A percentile compares a stretch with the other conserved stretches of the same genome.
Conservation (phyloP, 1,284 basidiomycete species). For the Melampsora americana region DNA sequence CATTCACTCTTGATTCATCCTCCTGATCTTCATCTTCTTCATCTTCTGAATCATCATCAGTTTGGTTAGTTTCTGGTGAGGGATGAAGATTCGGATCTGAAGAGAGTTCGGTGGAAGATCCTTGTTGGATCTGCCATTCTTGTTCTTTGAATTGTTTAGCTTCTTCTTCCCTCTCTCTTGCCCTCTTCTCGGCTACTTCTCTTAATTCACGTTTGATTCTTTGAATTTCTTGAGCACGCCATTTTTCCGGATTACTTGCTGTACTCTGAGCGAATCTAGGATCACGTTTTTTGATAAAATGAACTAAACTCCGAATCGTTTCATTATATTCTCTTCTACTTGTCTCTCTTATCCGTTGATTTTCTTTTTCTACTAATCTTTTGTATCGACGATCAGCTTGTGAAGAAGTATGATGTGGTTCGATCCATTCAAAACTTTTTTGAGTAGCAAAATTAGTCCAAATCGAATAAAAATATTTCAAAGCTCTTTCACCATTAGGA, state of each 20-base stretch:
- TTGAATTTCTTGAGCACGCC: conserved; percentile 41
- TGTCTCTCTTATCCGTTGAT: conserved; percentile 83
- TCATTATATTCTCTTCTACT: conserved; percentile 90
- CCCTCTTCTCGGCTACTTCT: conserved; percentile 49
- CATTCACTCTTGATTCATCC: conserved; percentile 47
- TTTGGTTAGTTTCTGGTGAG: conserved; percentile 47
- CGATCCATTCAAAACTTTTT: conserved; percentile 87
- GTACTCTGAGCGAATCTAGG: conserved; percentile 64
- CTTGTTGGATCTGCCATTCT: conserved; percentile 50
- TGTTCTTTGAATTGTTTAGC: conserved; percentile 51
- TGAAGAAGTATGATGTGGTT: conserved; percentile 75
- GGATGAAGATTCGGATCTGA: conserved; percentile 47
- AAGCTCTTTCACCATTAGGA: conserved; percentile 35
- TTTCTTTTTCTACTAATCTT: conserved; percentile 94
- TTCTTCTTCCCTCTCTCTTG: conserved; percentile 49
- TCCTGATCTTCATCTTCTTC: conserved; percentile 60
- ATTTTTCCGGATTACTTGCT: conserved; percentile 49
- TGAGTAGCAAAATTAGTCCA: conserved; percentile 84
- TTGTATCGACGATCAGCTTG: conserved; percentile 82
- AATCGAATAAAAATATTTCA: conserved; percentile 69
- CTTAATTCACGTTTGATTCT: conserved; percentile 42
- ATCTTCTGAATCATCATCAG: conserved; percentile 71
- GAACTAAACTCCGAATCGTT: conserved; percentile 75
- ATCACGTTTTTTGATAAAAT: conserved; percentile 87
- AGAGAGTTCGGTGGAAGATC: conserved; percentile 45